These are phyloP conservation scores for Uromyces viciae-fabae DNA, from an alignment of 1,284 basidiomycete species.

Conservation along the genomic window DNA sequence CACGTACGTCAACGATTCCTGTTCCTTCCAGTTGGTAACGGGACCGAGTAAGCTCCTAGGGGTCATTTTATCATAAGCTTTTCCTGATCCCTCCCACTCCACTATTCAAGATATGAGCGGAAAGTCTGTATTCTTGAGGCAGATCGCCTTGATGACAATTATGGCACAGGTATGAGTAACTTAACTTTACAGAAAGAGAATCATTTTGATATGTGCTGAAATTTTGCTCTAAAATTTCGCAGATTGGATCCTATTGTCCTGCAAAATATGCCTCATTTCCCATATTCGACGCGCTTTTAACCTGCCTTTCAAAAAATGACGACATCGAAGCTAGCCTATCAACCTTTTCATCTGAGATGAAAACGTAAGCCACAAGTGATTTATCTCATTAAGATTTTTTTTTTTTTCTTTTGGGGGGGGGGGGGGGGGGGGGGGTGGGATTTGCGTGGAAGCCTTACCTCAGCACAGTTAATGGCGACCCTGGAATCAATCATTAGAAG, in stretches of 20 bases:
- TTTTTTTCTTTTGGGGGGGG: too few species aligned
- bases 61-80: neutral
- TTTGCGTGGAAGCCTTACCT: too few species aligned
- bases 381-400: neutral
- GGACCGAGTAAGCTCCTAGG: constrained; percentile 26
- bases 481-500: too few species aligned
- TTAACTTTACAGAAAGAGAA: neutral
- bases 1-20: constrained; percentile 72
- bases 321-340: constrained; percentile 74
- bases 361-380: constrained; percentile 56
- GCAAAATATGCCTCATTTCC: constrained; percentile 40
- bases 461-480: too few species aligned
- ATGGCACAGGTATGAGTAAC: constrained; percentile 48
- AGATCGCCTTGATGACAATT: constrained; percentile 51
- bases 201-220: neutral
- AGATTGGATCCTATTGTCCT: constrained; percentile 44
- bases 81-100: neutral
- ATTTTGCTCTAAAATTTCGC: neutral
- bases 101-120: constrained; percentile 50
- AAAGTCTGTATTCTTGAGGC: constrained; percentile 52
- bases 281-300: constrained; percentile 39
- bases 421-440: too few species aligned
- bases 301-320: constrained; percentile 42
- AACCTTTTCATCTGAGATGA: constrained; percentile 90
- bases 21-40: constrained; percentile 65